phyloP scores from a whole-genome alignment of 768 basidiomycete genomes.

The Mrakia frigida region DNA sequence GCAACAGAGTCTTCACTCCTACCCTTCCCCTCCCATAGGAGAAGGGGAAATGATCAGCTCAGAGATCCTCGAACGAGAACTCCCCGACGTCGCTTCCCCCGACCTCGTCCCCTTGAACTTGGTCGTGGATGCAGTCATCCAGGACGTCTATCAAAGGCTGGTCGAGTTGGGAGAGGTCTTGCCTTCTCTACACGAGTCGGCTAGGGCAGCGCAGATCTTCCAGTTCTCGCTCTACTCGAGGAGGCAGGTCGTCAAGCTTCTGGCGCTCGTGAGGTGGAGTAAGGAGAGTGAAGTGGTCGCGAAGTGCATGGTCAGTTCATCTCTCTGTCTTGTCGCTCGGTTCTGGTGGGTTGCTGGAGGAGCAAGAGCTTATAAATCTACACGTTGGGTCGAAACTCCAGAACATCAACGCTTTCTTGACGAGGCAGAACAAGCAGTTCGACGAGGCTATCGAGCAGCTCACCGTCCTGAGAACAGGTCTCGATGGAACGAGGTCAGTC shows the following conservation, averaged over 20 bases:
- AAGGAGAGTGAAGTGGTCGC: conserved; percentile 50
- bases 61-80: conserved; percentile 57
- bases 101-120: conserved; percentile 70
- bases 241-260: conserved; percentile 82
- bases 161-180: conserved; percentile 73
- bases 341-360: conserved; percentile 59
- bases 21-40: not conserved
- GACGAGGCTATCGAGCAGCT: conserved; percentile 62
- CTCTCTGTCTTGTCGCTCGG: not conserved
- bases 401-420: conserved; percentile 83
- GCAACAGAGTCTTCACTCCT: not conserved
- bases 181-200: conserved; percentile 42
- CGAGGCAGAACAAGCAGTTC: conserved; percentile 79
- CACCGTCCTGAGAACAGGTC: conserved; percentile 59
- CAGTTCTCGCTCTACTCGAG: conserved; percentile 88
- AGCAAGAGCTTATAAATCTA: conserved; percentile 76
- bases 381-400: conserved; percentile 41
- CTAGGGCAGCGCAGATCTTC: conserved; percentile 71
- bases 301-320: conserved; percentile 34
- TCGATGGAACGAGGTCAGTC: conserved; percentile 71
- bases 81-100: conserved; percentile 61
- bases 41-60: conserved; percentile 8
- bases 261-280: conserved; percentile 81
- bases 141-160: conserved; percentile 75
- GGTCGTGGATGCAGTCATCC: conserved; percentile 67